Conservation (phyloP, 2,329 filamentous ascomycete genomes). For the Xylaria sp. region DNA sequence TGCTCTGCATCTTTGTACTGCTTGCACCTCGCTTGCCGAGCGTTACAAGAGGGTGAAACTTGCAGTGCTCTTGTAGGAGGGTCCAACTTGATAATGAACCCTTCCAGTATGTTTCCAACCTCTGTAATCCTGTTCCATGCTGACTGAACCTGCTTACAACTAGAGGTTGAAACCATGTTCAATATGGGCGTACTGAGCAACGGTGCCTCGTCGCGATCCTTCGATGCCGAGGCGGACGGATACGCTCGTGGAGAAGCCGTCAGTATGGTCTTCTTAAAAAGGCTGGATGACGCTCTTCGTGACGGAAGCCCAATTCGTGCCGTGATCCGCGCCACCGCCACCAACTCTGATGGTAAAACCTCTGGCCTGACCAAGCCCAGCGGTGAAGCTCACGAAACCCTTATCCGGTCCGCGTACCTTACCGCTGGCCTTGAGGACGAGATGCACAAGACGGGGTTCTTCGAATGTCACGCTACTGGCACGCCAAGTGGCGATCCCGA, state of each 20-base stretch:
- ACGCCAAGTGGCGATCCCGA: conserved; percentile 53
- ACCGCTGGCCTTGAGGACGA: conserved; percentile 35
- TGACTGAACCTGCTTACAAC: not conserved
- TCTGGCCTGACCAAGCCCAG: conserved; percentile 40
- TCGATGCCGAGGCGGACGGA: conserved; percentile 57
- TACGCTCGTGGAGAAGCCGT: conserved; percentile 64
- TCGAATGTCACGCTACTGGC: conserved; percentile 42
- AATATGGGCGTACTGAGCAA: conserved; percentile 52
- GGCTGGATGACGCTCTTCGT: conserved; percentile 57
- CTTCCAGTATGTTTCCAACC: conserved; percentile 12
- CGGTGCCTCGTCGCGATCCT: conserved; percentile 49
- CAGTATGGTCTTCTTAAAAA: conserved; percentile 59
- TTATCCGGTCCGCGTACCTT: conserved; percentile 38
- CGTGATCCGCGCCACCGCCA: conserved; percentile 53
- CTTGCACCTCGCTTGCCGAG: conserved; percentile 38
- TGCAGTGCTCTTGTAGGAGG: conserved; percentile 38
- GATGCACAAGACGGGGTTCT: conserved; percentile 35
- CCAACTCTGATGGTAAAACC: conserved; percentile 58
- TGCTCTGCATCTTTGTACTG: conserved; percentile 38
- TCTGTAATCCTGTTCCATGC: not conserved
- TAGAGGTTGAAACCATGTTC: conserved; percentile 50
- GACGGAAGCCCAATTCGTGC: conserved; percentile 59
- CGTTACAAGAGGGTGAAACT: conserved; percentile 34
- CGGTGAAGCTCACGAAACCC: conserved; percentile 39
- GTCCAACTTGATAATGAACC: conserved; percentile 28